phyloP scores from a whole-genome alignment of 2,329 filamentous ascomycete species.

The Plectosphaerella sp. region DNA sequence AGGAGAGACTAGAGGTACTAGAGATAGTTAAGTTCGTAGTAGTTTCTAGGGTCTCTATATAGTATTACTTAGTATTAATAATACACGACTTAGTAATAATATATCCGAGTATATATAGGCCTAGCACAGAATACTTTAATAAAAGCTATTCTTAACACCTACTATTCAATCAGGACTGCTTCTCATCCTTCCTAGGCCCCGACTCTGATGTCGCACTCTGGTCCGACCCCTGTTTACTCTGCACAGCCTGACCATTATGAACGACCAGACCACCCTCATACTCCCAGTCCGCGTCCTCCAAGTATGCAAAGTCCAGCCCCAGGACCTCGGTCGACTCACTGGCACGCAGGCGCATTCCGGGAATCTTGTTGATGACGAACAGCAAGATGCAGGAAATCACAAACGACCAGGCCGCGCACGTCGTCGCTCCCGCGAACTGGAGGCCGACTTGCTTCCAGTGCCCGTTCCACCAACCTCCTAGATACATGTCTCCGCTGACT shows the following conservation, averaged over 20 bases:
- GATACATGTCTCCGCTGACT: slow-evolving; percentile 30
- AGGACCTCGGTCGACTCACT: background rate
- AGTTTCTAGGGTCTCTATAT: no score
- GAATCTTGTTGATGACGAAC: slow-evolving; percentile 53
- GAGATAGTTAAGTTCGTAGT: no score
- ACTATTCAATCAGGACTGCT: background rate
- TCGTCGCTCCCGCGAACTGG: slow-evolving; percentile 52
- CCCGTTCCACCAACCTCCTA: slow-evolving; percentile 44
- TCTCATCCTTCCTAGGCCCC: background rate
- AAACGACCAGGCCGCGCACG: slow-evolving; percentile 52
- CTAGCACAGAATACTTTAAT: no score
- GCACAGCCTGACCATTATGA: background rate
- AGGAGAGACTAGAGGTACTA: no score
- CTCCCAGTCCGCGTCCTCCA: background rate
- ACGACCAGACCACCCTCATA: background rate
- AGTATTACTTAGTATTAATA: no score
- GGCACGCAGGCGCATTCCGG: slow-evolving; percentile 48
- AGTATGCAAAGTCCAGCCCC: background rate
- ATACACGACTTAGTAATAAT: no score
- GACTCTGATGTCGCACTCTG: background rate
- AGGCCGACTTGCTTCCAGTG: slow-evolving; percentile 52
- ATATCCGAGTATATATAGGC: no score
- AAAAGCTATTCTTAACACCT: background rate
- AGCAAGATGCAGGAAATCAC: slow-evolving; percentile 46
- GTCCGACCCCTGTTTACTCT: background rate